Conservation (phyloP, 768 basidiomycete species). For the Phallus indusiatus region DNA sequence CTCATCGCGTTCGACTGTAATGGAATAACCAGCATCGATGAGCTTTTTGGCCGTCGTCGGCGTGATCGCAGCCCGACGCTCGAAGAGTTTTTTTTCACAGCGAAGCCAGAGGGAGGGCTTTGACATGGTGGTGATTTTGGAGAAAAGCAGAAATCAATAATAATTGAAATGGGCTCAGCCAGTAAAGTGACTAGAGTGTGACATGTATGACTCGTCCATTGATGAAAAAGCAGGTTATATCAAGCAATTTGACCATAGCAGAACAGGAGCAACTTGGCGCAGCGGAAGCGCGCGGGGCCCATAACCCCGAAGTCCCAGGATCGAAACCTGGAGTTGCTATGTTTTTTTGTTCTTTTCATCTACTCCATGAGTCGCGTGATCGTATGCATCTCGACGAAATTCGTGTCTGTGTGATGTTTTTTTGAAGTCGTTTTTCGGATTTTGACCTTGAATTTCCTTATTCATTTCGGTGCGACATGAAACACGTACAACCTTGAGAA, state of each 20-base stretch:
- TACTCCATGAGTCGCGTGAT: background rate
- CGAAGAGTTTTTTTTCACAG: slow-evolving; percentile 94
- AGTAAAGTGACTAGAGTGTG: background rate
- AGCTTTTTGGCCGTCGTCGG: slow-evolving; percentile 85
- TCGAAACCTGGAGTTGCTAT: slow-evolving; percentile 57
- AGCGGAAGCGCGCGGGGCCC: slow-evolving; percentile 50
- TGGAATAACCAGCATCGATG: slow-evolving; percentile 82
- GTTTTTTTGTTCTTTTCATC: background rate
- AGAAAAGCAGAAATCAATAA: background rate
- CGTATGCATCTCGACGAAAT: too few relatives aligned
- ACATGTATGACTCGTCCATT: background rate
- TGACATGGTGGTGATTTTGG: slow-evolving; percentile 29
- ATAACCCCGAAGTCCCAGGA: slow-evolving; percentile 59
- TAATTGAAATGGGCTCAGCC: background rate
- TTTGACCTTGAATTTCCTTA: background rate
- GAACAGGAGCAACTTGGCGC: slow-evolving; percentile 41
- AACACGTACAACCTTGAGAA: too few relatives aligned
- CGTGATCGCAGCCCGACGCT: slow-evolving; percentile 86
- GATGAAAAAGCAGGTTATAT: too few relatives aligned
- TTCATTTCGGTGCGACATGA: background rate
- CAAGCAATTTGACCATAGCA: background rate
- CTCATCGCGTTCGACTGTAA: slow-evolving; percentile 86
- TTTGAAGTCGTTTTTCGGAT: too few relatives aligned
- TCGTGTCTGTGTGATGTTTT: too few relatives aligned
- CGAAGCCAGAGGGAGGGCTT: slow-evolving; percentile 72